Conservation (phyloP, 23 red algal species). For the Gracilaria gracilis region DNA sequence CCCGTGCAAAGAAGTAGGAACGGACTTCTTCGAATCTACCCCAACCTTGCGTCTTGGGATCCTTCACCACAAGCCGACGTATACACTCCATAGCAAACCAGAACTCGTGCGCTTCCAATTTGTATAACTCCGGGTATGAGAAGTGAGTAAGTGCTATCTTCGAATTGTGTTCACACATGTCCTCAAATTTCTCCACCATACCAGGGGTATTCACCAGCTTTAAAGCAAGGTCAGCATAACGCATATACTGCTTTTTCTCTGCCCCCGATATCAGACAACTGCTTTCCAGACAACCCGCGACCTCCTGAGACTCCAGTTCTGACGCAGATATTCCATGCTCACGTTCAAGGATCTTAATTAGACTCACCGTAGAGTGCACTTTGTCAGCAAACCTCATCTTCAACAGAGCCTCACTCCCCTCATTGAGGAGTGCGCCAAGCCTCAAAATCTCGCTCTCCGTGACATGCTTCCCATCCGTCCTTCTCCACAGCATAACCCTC, state of each 20-base stretch:
- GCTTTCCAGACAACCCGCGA: not conserved
- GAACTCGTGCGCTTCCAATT: constrained; percentile 17
- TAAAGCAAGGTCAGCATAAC: constrained; percentile 12
- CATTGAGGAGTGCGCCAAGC: constrained; percentile 17
- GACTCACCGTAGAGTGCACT: constrained; percentile 17
- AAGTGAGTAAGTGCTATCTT: constrained; percentile 35
- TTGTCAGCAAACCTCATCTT: constrained; percentile 43
- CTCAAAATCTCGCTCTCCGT: constrained; percentile 10
- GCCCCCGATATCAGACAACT: not conserved
- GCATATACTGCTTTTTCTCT: not conserved
- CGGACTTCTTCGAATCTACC: constrained; percentile 32
- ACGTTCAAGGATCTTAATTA: not conserved
- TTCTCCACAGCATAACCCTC: constrained; percentile 8
- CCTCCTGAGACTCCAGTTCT: not conserved
- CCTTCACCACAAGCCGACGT: not conserved
- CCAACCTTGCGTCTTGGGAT: not conserved
- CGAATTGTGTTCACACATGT: constrained; percentile 25
- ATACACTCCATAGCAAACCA: not conserved
- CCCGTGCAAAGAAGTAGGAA: constrained; percentile 14
- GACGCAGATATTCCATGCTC: not conserved
- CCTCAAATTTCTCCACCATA: constrained; percentile 2
- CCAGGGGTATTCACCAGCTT: not conserved
- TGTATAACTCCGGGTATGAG: not conserved
- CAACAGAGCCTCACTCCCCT: not conserved
- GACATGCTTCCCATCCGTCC: constrained; percentile 21